These are phyloP conservation scores for Rubia tinctorum DNA, from an alignment of 305 asterid species.

Conservation along the genomic window DNA sequence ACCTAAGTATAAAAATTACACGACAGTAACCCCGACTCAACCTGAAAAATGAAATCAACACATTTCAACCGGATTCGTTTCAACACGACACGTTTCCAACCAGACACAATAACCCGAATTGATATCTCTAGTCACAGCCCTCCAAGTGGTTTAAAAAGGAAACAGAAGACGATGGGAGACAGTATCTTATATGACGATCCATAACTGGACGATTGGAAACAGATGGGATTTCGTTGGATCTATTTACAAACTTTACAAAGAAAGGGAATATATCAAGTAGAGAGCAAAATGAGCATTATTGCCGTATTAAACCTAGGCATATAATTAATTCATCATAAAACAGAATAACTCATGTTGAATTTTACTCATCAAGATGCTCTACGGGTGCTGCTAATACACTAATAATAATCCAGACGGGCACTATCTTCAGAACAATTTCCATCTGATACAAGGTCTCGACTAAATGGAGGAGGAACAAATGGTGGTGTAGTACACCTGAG, in stretches of 20 bases:
- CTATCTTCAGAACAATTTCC: slow-evolving; percentile 47
- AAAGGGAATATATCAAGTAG: neutral
- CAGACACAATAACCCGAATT: no score
- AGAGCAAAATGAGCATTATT: neutral
- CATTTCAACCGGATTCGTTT: no score
- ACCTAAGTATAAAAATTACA: no score
- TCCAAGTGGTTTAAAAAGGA: no score
- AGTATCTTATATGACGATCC: no score
- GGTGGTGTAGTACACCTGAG: slow-evolving; percentile 84
- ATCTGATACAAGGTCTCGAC: slow-evolving; percentile 43
- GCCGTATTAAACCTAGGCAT: neutral
- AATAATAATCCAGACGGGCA: slow-evolving; percentile 66
- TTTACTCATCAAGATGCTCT: slow-evolving; percentile 21
- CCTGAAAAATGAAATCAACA: no score
- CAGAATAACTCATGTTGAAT: slow-evolving; percentile 12
- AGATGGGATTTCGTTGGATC: neutral
- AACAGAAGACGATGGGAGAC: no score
- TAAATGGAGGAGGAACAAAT: slow-evolving; percentile 53
- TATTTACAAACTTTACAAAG: neutral
- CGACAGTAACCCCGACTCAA: no score
- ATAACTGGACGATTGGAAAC: neutral
- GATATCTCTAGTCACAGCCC: no score
- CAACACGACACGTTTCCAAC: no score
- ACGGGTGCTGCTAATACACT: neutral
- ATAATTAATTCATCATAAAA: neutral